Base-by-base conservation (phyloP, 2,329 filamentous ascomycete genomes). In the Penicillium oxalicum region DNA sequence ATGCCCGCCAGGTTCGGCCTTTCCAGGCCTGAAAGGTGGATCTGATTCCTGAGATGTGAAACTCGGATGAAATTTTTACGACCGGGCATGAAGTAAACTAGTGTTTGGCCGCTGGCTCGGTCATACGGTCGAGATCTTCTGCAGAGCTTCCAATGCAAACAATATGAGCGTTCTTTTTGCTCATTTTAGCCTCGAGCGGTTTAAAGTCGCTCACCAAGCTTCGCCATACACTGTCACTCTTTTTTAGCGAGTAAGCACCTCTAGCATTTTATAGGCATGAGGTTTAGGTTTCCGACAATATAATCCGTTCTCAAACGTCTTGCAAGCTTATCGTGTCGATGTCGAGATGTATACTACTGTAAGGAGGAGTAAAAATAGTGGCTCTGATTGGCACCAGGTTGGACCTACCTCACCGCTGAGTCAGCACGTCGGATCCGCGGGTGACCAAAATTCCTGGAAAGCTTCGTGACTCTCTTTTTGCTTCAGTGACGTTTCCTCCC, bases 1-100 rank as follows among this genome's bases (percentile, higher is more conserved):
- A 63, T 32, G 56, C 61, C 34, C 61, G 61, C 52, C 61, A 65
- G 40, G 52, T 62, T 39, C 56, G 47, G 7, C 57, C 53, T 34
- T 39, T 60, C 37, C 34, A 49, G 41, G 46, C 45, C 8, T 63
- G 59, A 47, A 51, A 28, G 18, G 32, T 11, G 24, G 42, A 33
- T 47, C 12, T 3, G 29, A 11, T 4, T 8, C 5, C 5, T 32
- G 29, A 5, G 2, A 13, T 40, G 48, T 41, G 37, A 25, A 27
- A 45, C 42, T 28, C 47, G 49, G 39, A 12, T 28, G 47, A 44
- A 24, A 45, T 44, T 38, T 9, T 43, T 40, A 42, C 34, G 51
- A 43, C 43, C 32, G n/a, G n/a, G 29, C 50, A 46, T 56, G 51
- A 40, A 39, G 40, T 49, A 54, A 38, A 45, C 45, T 27, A 50